Conservation (phyloP, 208 protist genomes). For the Herpetomonas samuelpessoai region DNA sequence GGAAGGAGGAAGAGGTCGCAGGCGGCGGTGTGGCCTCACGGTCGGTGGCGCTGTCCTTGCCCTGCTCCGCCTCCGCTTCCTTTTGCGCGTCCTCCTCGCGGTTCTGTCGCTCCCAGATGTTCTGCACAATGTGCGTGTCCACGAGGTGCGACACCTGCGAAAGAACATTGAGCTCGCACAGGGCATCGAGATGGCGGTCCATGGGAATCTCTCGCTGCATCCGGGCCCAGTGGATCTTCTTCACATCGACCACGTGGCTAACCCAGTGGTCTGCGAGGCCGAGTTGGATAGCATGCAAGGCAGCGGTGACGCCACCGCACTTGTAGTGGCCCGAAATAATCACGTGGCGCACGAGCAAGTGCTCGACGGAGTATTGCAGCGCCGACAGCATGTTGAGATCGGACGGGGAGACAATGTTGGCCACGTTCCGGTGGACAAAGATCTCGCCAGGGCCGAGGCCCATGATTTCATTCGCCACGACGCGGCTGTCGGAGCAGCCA, state of each 20-base stretch:
- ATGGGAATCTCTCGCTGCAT: slow-evolving; percentile 44
- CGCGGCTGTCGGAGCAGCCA: slow-evolving; percentile 89
- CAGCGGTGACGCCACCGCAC: slow-evolving; percentile 91
- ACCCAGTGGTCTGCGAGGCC: slow-evolving; percentile 83
- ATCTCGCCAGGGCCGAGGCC: slow-evolving; percentile 87
- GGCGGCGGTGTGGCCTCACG: too few species aligned
- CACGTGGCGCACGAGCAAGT: slow-evolving; percentile 92
- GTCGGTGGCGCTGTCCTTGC: slow-evolving; percentile 2
- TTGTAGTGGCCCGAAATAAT: slow-evolving; percentile 94
- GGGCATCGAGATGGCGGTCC: slow-evolving; percentile 41
- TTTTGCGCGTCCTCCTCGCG: slow-evolving; percentile 25
- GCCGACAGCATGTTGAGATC: slow-evolving; percentile 91
- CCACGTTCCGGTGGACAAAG: slow-evolving; percentile 96
- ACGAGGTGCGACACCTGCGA: slow-evolving; percentile 61
- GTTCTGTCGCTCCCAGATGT: slow-evolving; percentile 48
- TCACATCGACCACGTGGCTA: slow-evolving; percentile 56
- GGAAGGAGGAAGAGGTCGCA: too few species aligned
- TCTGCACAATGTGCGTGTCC: slow-evolving; percentile 60
- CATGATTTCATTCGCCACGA: slow-evolving; percentile 85
- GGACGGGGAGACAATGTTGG: slow-evolving; percentile 88
- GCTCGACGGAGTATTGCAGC: slow-evolving; percentile 92
- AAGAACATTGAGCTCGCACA: slow-evolving; percentile 79
- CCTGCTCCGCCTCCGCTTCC: slow-evolving; percentile 10
- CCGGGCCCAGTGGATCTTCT: slow-evolving; percentile 63
- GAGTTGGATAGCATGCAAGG: slow-evolving; percentile 42